phyloP scores from a whole-genome alignment of 2,329 filamentous ascomycete species.

The Cladophialophora yegresii region DNA sequence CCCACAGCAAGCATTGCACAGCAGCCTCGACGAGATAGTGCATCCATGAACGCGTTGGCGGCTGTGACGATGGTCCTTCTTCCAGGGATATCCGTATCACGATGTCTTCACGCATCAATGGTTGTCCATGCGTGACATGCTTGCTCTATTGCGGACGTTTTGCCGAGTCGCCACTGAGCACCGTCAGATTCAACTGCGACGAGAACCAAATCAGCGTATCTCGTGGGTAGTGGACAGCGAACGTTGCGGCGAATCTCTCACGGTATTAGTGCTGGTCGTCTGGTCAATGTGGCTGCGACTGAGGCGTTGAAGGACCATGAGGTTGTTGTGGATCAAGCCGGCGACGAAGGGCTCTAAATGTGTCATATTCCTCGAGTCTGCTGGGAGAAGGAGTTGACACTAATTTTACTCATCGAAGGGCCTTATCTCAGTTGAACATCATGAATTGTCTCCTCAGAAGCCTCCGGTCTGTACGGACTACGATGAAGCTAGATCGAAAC shows the following conservation, averaged over 20 bases:
- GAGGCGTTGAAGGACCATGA: neutral
- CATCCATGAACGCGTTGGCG: constrained; percentile 11
- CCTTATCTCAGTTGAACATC: too few species aligned
- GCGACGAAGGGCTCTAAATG: neutral
- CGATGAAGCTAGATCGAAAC: too few species aligned
- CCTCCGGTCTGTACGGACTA: too few species aligned
- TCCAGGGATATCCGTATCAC: constrained; percentile 7
- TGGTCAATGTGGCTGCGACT: constrained; percentile 7
- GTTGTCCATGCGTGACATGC: too few species aligned
- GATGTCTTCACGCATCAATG: too few species aligned
- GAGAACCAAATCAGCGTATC: constrained; percentile 1
- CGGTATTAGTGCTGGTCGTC: neutral
- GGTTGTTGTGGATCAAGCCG: neutral
- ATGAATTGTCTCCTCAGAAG: too few species aligned
- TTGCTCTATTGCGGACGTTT: neutral
- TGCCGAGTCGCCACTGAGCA: neutral
- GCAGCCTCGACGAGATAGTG: constrained; percentile 11
- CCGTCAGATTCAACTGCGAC: constrained; percentile 9
- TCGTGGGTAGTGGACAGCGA: constrained; percentile 4
- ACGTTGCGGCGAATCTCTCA: constrained; percentile 6
- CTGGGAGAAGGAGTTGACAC: too few species aligned
- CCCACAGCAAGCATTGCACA: constrained; percentile 9
- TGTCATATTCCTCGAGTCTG: neutral
- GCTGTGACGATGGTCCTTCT: constrained; percentile 16
- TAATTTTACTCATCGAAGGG: too few species aligned